These are phyloP conservation scores for Amyloporia xantha DNA, from an alignment of 768 basidiomycete genomes.

Conservation along the genomic window DNA sequence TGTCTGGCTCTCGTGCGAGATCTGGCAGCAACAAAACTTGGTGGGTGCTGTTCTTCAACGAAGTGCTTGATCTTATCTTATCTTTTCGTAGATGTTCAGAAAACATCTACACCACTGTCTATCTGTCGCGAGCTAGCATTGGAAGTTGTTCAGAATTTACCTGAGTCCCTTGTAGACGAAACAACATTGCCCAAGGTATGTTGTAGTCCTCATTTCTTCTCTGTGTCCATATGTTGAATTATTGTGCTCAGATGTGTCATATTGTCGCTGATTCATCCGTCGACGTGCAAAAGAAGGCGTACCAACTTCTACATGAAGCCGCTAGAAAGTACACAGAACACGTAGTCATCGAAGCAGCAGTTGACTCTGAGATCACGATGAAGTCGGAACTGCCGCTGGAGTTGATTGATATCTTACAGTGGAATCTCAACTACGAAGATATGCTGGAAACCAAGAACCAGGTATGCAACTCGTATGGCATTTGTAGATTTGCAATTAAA, in stretches of 20 bases:
- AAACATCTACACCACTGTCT: constrained; percentile 50
- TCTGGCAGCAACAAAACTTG: constrained; percentile 44
- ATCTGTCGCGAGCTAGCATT: constrained; percentile 64
- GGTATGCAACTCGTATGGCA: constrained; percentile 21
- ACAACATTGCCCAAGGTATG: constrained; percentile 59
- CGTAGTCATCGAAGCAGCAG: constrained; percentile 81
- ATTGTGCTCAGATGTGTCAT: constrained; percentile 60
- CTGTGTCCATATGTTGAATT: not conserved
- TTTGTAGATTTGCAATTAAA: not conserved
- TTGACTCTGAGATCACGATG: constrained; percentile 55
- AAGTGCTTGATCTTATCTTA: not conserved
- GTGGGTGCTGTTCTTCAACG: constrained; percentile 30
- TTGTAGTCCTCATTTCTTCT: not conserved
- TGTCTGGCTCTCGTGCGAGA: constrained; percentile 57
- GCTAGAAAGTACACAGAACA: constrained; percentile 73
- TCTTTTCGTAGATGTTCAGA: constrained; percentile 13
- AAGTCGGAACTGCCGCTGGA: constrained; percentile 58
- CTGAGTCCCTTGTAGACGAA: constrained; percentile 53
- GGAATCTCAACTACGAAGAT: constrained; percentile 35
- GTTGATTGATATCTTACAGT: constrained; percentile 56
- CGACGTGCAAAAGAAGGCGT: constrained; percentile 72
- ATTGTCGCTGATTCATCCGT: constrained; percentile 58
- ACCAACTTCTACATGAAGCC: constrained; percentile 62
- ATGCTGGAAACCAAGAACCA: constrained; percentile 31
- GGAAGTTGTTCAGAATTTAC: constrained; percentile 60